Base-by-base conservation (phyloP, 2,329 filamentous ascomycete genomes). In the Colletotrichum musicola region DNA sequence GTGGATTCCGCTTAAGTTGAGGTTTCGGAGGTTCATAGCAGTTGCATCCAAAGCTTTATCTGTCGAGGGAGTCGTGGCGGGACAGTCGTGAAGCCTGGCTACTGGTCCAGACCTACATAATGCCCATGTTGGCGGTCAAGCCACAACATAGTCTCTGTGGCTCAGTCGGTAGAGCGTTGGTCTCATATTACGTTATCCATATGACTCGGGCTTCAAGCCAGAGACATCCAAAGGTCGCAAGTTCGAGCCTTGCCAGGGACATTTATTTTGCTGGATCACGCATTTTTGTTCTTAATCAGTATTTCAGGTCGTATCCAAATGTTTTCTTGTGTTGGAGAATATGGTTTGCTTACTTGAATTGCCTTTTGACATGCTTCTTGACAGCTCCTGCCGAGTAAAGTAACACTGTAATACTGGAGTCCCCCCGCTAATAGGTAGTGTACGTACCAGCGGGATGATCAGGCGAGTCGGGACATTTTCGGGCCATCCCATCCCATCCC, bases 81-180 rank as follows among this genome's bases (percentile, higher is more conserved):
- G 6, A 35, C 7, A 3, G 10, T 35, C 30, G 30, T 35, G 30
- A 35, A 20, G n/a, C 44, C 18, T 4, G 22, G 22, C 22, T 2
- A 12, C 18, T 9, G 2, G 2, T 0, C 13, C 3, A 12, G 14
- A 4, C 9, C 49, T 30, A 16, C 22, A 16, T 51, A 27, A 0
- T 1, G 2, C 3, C 0, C 1, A 1, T 51, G 12, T 27, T 7
- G 4, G 1, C 0, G 0, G 0, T 0, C 16, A 27, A 25, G 47
- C 47, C 47, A 55, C 22, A 60, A 1, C 3, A 42, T 18, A 0
- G 64, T 64, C 65, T 68, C 54, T 56, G 61, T 68, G 65, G 65
- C 65, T 68, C 65, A 68, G 65, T 68, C 40, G 65, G 65, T 47
- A 68, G 65, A 68, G 65, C 65, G 65, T 68, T 68, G 65, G 65